Conservation (phyloP, 805 yeast genomes). For the Saccharomycopsis babjevae region DNA sequence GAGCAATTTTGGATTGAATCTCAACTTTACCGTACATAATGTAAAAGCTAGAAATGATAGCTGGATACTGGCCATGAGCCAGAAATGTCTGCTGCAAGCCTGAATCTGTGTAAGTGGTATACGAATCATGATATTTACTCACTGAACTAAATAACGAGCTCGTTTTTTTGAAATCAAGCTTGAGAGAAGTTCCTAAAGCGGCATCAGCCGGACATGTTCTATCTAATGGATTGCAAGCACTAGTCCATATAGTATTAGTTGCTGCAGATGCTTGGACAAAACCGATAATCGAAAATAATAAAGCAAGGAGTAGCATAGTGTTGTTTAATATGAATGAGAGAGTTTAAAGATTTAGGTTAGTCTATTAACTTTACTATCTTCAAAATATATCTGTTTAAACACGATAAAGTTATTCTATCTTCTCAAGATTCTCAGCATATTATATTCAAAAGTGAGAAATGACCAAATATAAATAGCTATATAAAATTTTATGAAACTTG, state of each 20-base stretch:
- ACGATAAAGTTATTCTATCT: too few species aligned
- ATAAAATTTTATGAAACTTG: too few species aligned
- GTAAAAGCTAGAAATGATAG: conserved; percentile 51
- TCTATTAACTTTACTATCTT: too few species aligned
- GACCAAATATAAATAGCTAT: too few species aligned
- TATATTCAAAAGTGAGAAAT: too few species aligned
- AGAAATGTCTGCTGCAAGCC: conserved; percentile 55
- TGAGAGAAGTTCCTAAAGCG: conserved; percentile 42
- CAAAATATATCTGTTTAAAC: too few species aligned
- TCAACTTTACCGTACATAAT: conserved; percentile 67
- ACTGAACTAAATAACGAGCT: conserved; percentile 23
- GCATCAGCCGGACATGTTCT: conserved; percentile 29
- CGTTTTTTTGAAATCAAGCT: conserved; percentile 31
- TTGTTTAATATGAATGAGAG: neutral
- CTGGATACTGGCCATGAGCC: conserved; percentile 50
- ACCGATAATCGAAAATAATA: neutral
- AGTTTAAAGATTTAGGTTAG: too few species aligned
- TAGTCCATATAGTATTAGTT: neutral
- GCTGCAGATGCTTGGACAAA: neutral
- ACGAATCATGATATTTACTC: conserved; percentile 26
- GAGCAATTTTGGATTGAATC: conserved; percentile 45
- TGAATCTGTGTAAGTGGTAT: conserved; percentile 36
- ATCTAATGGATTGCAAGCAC: conserved; percentile 28
- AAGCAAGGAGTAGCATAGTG: neutral
- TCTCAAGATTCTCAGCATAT: too few species aligned